A percentile compares a stretch with the other conserved stretches of the same genome.
Conservation (phyloP, 352 stramenopile species). For the Phytophthora ohioensis region DNA sequence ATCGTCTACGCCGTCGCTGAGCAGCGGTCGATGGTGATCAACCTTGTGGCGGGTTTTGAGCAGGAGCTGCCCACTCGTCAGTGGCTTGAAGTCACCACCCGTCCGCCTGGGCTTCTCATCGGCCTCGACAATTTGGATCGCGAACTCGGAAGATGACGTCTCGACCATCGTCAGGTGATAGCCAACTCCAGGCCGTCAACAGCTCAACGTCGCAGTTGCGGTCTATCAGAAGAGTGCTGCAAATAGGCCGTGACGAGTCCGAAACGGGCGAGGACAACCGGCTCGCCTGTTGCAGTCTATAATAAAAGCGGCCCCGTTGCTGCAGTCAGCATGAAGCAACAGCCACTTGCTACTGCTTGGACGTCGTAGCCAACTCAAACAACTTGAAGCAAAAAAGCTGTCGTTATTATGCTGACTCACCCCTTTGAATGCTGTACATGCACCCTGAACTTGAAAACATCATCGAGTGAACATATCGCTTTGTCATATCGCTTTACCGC, state of each 20-base stretch:
- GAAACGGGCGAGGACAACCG: not conserved
- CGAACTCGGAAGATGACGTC: slow-evolving; percentile 18
- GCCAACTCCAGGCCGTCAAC: not conserved
- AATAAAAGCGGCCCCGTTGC: not conserved
- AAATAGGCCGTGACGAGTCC: not conserved
- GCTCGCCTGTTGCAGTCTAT: not conserved
- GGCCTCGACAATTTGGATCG: slow-evolving; percentile 21
- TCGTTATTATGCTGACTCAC: no score
- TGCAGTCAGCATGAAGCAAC: not conserved
- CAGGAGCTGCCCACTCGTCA: slow-evolving; percentile 38
- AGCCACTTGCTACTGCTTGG: no score
- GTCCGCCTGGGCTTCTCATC: slow-evolving; percentile 7
- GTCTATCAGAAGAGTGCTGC: not conserved
- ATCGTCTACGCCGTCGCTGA: slow-evolving; percentile 14
- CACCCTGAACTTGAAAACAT: no score
- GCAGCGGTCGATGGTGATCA: slow-evolving; percentile 12
- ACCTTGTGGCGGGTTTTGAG: slow-evolving; percentile 25
- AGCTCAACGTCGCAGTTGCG: not conserved
- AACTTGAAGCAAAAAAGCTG: no score
- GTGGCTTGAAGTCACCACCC: slow-evolving; percentile 24
- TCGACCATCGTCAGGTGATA: slow-evolving; percentile 18
- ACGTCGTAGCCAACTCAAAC: no score
- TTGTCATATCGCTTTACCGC: no score
- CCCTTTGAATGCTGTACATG: no score
- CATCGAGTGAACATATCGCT: no score